phyloP scores from a whole-genome alignment of 1,284 basidiomycete species.

The Pholiota adiposa region DNA sequence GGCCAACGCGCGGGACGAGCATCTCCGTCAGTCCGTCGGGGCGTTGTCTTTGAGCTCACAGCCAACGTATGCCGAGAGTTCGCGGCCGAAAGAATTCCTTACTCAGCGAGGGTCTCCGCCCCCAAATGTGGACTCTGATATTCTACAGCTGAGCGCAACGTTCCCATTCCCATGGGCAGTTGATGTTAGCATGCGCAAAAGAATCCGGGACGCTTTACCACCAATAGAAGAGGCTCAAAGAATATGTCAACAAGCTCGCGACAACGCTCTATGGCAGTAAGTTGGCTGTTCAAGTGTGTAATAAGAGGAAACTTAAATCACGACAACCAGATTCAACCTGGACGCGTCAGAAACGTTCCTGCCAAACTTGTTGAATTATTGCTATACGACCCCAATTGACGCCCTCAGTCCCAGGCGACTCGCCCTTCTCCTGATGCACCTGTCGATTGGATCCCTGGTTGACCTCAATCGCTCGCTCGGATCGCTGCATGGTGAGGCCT shows the following conservation, averaged over 20 bases:
- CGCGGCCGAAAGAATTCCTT: conserved; percentile 19
- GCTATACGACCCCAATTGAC: conserved; percentile 58
- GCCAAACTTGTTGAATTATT: conserved; percentile 66
- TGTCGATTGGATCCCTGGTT: conserved; percentile 69
- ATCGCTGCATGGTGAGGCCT: conserved; percentile 61
- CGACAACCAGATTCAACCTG: conserved; percentile 52
- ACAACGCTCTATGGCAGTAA: conserved; percentile 73
- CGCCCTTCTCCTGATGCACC: conserved; percentile 66
- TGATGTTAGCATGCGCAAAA: conserved; percentile 58
- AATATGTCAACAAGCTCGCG: conserved; percentile 62
- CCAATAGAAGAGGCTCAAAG: conserved; percentile 55
- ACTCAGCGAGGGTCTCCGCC: conserved; percentile 27
- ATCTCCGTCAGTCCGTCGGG: conserved; percentile 26
- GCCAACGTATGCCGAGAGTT: conserved; percentile 26
- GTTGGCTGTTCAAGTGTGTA: conserved; percentile 31
- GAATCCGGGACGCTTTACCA: conserved; percentile 63
- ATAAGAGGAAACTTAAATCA: background rate
- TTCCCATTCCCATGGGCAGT: conserved; percentile 68
- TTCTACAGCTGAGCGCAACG: conserved; percentile 60
- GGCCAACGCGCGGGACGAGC: conserved; percentile 25
- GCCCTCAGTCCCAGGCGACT: conserved; percentile 64
- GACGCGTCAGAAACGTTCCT: conserved; percentile 69
- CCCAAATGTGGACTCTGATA: conserved; percentile 53
- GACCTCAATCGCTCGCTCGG: conserved; percentile 60
- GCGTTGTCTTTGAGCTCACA: conserved; percentile 27